Conservation (phyloP, 768 basidiomycete species). For the Mrakia frigida region DNA sequence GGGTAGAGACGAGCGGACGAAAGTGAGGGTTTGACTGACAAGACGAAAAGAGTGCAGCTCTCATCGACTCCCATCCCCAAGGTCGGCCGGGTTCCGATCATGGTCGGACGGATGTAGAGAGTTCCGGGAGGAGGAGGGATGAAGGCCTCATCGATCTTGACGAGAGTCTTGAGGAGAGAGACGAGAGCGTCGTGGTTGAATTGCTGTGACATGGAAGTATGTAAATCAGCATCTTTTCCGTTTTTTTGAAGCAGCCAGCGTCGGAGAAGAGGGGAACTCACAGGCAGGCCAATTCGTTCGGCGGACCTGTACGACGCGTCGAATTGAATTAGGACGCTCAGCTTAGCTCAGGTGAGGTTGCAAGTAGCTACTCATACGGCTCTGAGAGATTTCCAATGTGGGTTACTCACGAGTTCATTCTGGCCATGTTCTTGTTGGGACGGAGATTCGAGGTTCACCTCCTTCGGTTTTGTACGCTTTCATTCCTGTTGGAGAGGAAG, state of each 20-base stretch:
- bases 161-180: slow-evolving; percentile 32
- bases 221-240: too few relatives aligned
- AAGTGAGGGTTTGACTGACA: neutral
- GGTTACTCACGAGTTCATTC: too few relatives aligned
- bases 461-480: slow-evolving; percentile 35
- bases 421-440: slow-evolving; percentile 37
- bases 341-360: too few relatives aligned
- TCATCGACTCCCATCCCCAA: slow-evolving; percentile 33
- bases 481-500: slow-evolving; percentile 30
- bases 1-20: neutral
- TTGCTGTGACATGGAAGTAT: slow-evolving; percentile 20
- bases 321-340: too few relatives aligned
- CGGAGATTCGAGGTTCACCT: slow-evolving; percentile 29
- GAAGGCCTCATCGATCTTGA: slow-evolving; percentile 34
- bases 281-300: slow-evolving; percentile 34
- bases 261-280: slow-evolving; percentile 20
- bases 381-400: too few relatives aligned
- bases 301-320: slow-evolving; percentile 33
- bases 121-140: slow-evolving; percentile 36
- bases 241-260: neutral
- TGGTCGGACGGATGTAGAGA: slow-evolving; percentile 29
- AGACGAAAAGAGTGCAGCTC: slow-evolving; percentile 35
- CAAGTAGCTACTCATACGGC: too few relatives aligned
- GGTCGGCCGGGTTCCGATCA: slow-evolving; percentile 35
- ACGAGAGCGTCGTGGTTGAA: slow-evolving; percentile 35